These are phyloP conservation scores for Jamesozyma hellenica DNA, from an alignment of 805 yeast species.

Conservation along the genomic window DNA sequence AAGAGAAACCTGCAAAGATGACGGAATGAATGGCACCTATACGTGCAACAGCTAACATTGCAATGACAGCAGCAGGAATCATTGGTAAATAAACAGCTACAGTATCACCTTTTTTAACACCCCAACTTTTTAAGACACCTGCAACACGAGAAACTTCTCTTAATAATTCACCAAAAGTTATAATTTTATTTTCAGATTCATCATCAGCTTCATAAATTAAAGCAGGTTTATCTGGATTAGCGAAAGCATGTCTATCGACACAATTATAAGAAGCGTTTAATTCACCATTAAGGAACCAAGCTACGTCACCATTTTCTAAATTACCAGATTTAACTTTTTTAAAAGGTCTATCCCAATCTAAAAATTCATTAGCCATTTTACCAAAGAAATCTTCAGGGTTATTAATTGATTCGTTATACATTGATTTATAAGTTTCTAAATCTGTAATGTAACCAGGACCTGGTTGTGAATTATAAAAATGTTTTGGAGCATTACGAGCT, in stretches of 20 bases:
- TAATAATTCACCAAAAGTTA: slow-evolving; percentile 81
- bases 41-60: slow-evolving; percentile 89
- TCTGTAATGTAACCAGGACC: slow-evolving; percentile 40
- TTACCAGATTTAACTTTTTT: slow-evolving; percentile 42
- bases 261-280: slow-evolving; percentile 88
- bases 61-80: slow-evolving; percentile 92
- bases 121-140: slow-evolving; percentile 70
- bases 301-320: slow-evolving; percentile 64
- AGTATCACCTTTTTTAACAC: slow-evolving; percentile 88
- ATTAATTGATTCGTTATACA: slow-evolving; percentile 70
- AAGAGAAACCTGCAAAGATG: slow-evolving; percentile 91
- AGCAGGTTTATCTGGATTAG: slow-evolving; percentile 75
- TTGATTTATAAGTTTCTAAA: slow-evolving; percentile 56
- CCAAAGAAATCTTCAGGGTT: slow-evolving; percentile 82
- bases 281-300: slow-evolving; percentile 93
- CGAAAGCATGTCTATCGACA: slow-evolving; percentile 90
- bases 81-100: slow-evolving; percentile 95
- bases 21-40: slow-evolving; percentile 95
- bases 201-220: slow-evolving; percentile 92
- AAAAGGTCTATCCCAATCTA: slow-evolving; percentile 72
- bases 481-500: slow-evolving; percentile 30
- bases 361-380: slow-evolving; percentile 57
- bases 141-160: slow-evolving; percentile 81
- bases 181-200: slow-evolving; percentile 55
- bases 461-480: slow-evolving; percentile 33